phyloP scores from a whole-genome alignment of 495 filamentous ascomycete species.

The Rhypophila decipiens region DNA sequence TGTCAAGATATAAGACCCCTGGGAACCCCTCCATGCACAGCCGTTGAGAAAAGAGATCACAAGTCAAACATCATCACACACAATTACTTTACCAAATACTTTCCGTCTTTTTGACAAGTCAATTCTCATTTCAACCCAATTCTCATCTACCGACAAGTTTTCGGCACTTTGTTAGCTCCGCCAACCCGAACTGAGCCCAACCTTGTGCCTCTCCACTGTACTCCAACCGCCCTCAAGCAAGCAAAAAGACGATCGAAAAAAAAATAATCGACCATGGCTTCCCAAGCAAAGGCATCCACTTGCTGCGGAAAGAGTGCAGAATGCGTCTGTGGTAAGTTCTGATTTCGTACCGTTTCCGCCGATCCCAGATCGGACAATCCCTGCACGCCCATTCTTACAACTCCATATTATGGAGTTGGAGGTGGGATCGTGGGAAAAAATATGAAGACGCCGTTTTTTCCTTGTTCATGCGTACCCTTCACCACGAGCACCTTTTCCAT shows the following conservation, averaged over 20 bases:
- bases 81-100: no score
- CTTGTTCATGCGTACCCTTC: background rate
- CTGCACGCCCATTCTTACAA: background rate
- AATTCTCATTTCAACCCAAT: no score
- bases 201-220: background rate
- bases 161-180: no score
- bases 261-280: conserved; percentile 14
- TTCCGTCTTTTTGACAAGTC: no score
- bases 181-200: background rate
- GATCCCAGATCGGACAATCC: background rate
- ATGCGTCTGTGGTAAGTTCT: conserved; percentile 44
- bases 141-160: no score
- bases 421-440: no score
- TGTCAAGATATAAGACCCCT: background rate
- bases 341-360: background rate
- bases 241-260: background rate
- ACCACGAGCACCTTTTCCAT: background rate
- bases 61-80: background rate
- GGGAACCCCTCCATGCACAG: no score
- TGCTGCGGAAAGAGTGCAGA: conserved; percentile 47
- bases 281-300: conserved; percentile 27
- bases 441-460: no score
- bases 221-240: background rate
- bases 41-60: no score
- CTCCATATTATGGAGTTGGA: background rate